A percentile compares a stretch with the other conserved stretches of the same genome.
phyloP scores from a whole-genome alignment of 1,284 basidiomycete species.

The Agaricales sp. region DNA sequence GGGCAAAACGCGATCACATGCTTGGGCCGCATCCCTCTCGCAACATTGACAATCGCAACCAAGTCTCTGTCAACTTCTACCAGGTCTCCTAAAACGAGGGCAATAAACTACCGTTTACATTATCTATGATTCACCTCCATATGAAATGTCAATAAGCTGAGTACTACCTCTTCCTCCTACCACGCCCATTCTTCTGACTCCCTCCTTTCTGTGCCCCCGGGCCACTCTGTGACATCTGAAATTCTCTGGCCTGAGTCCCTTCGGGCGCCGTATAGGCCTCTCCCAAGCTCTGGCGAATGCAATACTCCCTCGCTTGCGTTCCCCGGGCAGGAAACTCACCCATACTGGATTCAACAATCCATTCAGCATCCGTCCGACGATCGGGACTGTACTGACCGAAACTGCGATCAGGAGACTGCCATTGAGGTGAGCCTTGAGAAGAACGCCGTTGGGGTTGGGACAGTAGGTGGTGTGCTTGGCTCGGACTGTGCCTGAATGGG shows the following conservation, averaged over 20 bases:
- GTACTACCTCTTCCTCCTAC: background rate
- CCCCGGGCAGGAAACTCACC: background rate
- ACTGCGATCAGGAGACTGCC: background rate
- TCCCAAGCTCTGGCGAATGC: background rate
- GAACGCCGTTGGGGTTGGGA: background rate
- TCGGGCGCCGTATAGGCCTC: background rate
- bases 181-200: background rate
- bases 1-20: too few relatives aligned
- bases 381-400: background rate
- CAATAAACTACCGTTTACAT: too few relatives aligned
- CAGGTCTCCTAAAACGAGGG: too few relatives aligned
- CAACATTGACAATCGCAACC: too few relatives aligned
- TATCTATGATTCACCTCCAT: too few relatives aligned
- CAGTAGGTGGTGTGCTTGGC: background rate
- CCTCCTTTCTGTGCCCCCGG: background rate
- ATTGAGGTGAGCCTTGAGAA: background rate
- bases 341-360: background rate
- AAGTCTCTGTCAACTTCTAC: too few relatives aligned
- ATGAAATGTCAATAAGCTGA: too few relatives aligned
- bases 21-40: too few relatives aligned
- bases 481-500: background rate
- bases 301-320: background rate
- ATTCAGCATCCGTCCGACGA: background rate
- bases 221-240: background rate
- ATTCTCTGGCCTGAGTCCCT: background rate